Base-by-base conservation (phyloP, 805 yeast genomes). In the Starmerella lactis-condensi region DNA sequence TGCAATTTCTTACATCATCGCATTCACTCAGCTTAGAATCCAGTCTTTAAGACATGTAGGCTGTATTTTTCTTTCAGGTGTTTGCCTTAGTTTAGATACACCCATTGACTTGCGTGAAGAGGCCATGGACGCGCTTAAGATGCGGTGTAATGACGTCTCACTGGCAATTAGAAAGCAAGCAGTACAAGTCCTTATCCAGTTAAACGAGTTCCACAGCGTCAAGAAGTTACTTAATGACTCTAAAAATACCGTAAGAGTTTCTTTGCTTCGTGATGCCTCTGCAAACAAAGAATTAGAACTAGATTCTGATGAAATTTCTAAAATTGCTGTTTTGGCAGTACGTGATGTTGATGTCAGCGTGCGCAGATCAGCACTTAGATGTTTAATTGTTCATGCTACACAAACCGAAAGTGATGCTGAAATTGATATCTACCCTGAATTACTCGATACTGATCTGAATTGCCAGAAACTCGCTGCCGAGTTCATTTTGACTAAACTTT, bases 41-140 rank as follows among this genome's bases (percentile, higher is more conserved):
- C 43, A 44, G 24, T 36, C 45, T 3, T 21, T 44, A 17, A 27
- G 48, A 5, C 33, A 28, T 25, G 27, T 33, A 9, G 45, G 44
- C 4, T 31, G 38, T 2, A 12, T 16, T 8, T 24, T 33, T 13
- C 17, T 27, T 2, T 29, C 26, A 3, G 28, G 15, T 10, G 2
- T 30, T 1, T n/a, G n/a, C n/a, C n/a, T n/a, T n/a, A n/a, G n/a
- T n/a, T n/a, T n/a, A n/a, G n/a, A n/a, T n/a, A n/a, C n/a, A n/a
- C n/a, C n/a, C n/a, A n/a, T n/a, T n/a, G n/a, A n/a, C n/a, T n/a
- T n/a, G n/a, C n/a, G 18, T 2, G 16, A 22, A 2, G 24, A 26
- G 5, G 29, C 30, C 10, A 20, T 14, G 1, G 16, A 23, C 5
- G 35, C 26, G 15, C 24, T 38, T 22, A 23, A 15, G 6, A 26